Evolutionary conservation across 129 eudicot genomes (phyloP).

Genomic region (Rutidosis leptorrhynchoides): DNA sequence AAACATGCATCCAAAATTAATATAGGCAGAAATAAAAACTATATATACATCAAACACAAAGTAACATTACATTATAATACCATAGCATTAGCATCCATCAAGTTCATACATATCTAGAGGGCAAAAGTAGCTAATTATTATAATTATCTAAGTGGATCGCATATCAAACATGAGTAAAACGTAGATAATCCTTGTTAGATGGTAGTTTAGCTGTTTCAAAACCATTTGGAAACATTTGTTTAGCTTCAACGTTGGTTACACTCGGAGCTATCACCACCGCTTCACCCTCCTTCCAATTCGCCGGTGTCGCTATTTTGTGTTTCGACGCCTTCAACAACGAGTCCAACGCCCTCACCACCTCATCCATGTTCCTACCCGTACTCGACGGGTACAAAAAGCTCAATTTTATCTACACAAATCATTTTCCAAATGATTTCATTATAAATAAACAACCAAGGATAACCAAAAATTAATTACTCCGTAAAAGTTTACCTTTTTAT

Average conservation of each 20-base stretch:
- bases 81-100: neutral
- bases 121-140: neutral
- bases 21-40: too few species aligned
- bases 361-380: slow-evolving; percentile 95
- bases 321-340: slow-evolving; percentile 57
- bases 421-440: neutral
- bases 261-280: slow-evolving; percentile 68
- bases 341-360: slow-evolving; percentile 74
- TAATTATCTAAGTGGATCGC: neutral
- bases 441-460: neutral
- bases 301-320: slow-evolving; percentile 81
- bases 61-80: too few species aligned
- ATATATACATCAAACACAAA: too few species aligned
- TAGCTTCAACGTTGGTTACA: slow-evolving; percentile 56
- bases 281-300: slow-evolving; percentile 79
- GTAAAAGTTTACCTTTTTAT: slow-evolving; percentile 48
- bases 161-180: slow-evolving; percentile 53
- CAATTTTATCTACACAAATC: slow-evolving; percentile 58
- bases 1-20: too few species aligned
- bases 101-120: neutral
- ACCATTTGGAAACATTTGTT: slow-evolving; percentile 55
- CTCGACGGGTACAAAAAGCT: slow-evolving; percentile 85
- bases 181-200: slow-evolving; percentile 68
- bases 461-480: too few species aligned
- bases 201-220: slow-evolving; percentile 53